A percentile compares a stretch with the other conserved stretches of the same genome.
phyloP scores from a whole-genome alignment of 1,284 basidiomycete species.

The Ganoderma multipileum region DNA sequence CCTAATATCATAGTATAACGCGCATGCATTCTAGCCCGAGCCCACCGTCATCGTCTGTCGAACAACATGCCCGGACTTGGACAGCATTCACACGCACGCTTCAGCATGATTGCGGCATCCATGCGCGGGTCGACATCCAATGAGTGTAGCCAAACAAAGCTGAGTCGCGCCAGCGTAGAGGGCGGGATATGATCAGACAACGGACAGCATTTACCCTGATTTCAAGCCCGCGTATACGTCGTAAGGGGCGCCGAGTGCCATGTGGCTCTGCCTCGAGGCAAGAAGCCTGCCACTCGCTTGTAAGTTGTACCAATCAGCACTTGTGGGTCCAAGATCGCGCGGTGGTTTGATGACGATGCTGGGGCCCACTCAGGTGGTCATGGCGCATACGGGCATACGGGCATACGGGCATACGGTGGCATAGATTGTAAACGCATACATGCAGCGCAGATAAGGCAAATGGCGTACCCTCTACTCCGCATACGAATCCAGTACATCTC shows the following conservation, averaged over 20 bases:
- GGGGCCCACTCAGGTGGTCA: background rate
- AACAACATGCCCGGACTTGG: no score
- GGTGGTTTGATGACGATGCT: background rate
- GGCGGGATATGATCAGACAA: no score
- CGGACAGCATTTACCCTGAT: no score
- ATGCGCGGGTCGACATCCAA: no score
- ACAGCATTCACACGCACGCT: no score
- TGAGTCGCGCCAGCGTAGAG: background rate
- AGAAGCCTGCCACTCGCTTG: conserved; percentile 1
- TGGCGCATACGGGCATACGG: background rate
- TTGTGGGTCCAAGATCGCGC: conserved; percentile 12
- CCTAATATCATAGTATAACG: no score
- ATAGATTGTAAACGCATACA: conserved; percentile 7
- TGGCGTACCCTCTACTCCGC: conserved; percentile 1
- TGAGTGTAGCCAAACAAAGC: no score
- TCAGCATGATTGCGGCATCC: no score
- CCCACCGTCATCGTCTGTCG: no score
- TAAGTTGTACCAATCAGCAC: background rate
- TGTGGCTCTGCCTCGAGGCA: background rate
- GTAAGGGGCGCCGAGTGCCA: background rate
- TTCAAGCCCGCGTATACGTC: background rate
- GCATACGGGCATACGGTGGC: conserved; percentile 1
- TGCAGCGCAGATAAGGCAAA: background rate
- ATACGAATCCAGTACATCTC: background rate
- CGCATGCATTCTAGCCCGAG: no score